Evolutionary conservation across 345 rosid species (phyloP).

Genomic region (Citrus cavaleriei): DNA sequence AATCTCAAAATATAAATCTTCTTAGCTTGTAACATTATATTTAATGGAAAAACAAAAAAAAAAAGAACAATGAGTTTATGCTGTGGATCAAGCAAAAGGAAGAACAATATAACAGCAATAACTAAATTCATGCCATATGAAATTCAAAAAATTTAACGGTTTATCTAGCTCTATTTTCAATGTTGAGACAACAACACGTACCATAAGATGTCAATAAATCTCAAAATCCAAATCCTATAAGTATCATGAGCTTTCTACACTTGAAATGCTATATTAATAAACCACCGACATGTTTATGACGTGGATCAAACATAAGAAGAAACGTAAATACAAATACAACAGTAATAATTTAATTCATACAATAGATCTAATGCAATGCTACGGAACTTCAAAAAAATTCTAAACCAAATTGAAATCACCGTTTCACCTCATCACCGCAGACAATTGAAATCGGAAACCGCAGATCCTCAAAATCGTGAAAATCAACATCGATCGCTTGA

Average conservation of each 20-base stretch:
- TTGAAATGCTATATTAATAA: neutral
- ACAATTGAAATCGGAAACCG: neutral
- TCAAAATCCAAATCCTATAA: neutral
- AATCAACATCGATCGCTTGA: conserved; percentile 31
- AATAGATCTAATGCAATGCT: neutral
- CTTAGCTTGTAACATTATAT: no score
- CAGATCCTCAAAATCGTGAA: conserved; percentile 22
- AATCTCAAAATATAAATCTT: no score
- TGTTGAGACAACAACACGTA: no score
- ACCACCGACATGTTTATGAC: no score
- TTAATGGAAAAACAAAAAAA: neutral
- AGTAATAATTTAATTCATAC: neutral
- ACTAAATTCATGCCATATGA: no score
- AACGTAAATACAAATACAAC: neutral
- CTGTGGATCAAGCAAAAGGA: no score
- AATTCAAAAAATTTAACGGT: no score
- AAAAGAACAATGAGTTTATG: no score
- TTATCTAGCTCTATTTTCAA: no score
- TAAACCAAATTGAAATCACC: conserved; percentile 2
- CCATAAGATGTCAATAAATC: neutral
- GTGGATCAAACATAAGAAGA: neutral
- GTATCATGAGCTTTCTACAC: neutral
- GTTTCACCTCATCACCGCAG: conserved; percentile 23
- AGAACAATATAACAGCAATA: no score
- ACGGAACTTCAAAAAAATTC: neutral